Base-by-base conservation (phyloP, 306 rosid genomes). In the Aeschynomene evenia region DNA sequence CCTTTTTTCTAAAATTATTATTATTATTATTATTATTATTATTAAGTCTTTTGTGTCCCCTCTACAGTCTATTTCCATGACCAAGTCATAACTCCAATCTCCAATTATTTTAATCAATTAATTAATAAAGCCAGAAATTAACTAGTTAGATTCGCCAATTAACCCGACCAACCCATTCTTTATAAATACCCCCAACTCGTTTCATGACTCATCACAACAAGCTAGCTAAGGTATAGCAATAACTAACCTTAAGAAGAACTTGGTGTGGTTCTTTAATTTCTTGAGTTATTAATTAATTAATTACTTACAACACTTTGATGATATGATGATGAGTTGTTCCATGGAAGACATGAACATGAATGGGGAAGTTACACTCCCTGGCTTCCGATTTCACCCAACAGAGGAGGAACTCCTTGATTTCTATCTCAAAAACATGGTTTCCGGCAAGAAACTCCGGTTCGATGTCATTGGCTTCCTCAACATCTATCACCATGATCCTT, bases 331-430 rank as follows among this genome's bases (percentile, higher is more conserved):
- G 83, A 43, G 77, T 24, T 71, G 78, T 24, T 73, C 81, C 63
- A 66, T 61, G 65, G 82, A 58, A 57, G 82, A 78, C 64, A 64
- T 78, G 1, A 71, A 56, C 82, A 78, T 72, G 67, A 43, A 0
- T 11, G 69, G 48, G 3, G 87, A 88, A 50, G 71, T 85, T 14
- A 58, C 83, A 24, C 96, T 94, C 72, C 99, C 99, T 0, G 99
- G 99, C 0, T 94, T 94, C 58, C 69, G 99, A 5, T 94, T 94
- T 74, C 99, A 94, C 58, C 99, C 99, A 0, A 94, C 99, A 0
- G 99, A 94, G 50, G 97, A 94, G 77, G 99, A 94, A 29, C 96
- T 94, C 8, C 86, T 94, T 6, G 91, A 94, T 43, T 94, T 87
- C 79, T 94, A 94, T 40, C 89, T 94, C n/a, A 94, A 84, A 13